Evolutionary conservation across 306 rosid species (phyloP), one percentile per base, ranked within the genome.

Genomic region (Gynostemma pentaphyllum): DNA sequence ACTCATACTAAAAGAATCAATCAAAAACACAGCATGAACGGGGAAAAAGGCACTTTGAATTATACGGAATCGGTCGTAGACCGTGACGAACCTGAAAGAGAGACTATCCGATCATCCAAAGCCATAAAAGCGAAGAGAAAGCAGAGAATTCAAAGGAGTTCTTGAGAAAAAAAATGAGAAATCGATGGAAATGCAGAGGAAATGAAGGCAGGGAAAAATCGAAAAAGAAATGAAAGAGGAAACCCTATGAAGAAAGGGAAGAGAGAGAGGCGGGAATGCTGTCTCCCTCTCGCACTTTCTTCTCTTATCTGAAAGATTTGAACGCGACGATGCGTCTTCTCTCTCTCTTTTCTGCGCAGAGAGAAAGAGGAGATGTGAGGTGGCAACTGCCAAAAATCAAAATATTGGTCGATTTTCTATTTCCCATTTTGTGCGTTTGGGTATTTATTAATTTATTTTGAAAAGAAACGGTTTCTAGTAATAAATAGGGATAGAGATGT

Each of bases 291-390:
- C 9, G 16, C 63, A 16, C 4, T 59, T 12, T 7, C 13, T 60
- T 39, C 23, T 60, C 65, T 60, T 60, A 60, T 60, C 65, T 60
- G 65, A 60, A 60, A 60, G 19, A 19, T 57, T 57, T 57, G 64
- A 56, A 56, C 63, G 26, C 45, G 24, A 55, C 19, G 62, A 54
- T n/a, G n/a, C n/a, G 24, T 28, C 26, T 21, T 1, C 7, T 30
- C 6, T 54, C 42, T 30, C 15, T 30, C 26, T 46, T 2, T 23
- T 32, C 64, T 45, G 64, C 64, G 64, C 45, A 57, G 32, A 57
- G 45, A 36, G 46, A 36, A 55, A n/a, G 37, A 32, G 16, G 32
- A 57, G 10, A 57, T 57, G 45, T 36, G 65, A 59, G 56, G 34
- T 50, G 56, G 18, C 56, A 50, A 50, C 56, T 24, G 32, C 32